phyloP scores from a whole-genome alignment of 306 rosid genomes.

The Cyclanthera cordifolia region DNA sequence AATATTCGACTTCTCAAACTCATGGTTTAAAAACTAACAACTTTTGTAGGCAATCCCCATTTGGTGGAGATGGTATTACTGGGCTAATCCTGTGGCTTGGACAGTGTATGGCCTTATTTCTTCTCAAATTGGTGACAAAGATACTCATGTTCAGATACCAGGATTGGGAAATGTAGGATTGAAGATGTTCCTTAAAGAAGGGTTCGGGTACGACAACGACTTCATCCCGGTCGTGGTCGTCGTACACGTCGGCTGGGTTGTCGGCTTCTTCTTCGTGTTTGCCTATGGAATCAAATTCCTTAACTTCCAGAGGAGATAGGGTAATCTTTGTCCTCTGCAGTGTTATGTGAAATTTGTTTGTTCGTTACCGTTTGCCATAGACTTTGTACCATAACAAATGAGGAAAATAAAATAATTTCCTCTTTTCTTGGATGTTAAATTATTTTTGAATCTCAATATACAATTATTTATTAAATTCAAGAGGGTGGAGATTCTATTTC shows the following conservation, averaged over 20 bases:
- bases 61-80: constrained; percentile 50
- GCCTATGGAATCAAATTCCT: constrained; percentile 57
- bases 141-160: constrained; percentile 18
- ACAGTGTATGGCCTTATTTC: constrained; percentile 32
- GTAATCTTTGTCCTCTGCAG: neutral
- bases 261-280: constrained; percentile 40
- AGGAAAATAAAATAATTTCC: neutral
- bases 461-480: no score
- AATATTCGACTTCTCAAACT: neutral
- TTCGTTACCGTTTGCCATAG: neutral
- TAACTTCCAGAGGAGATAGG: constrained; percentile 48
- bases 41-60: constrained; percentile 30
- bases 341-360: neutral
- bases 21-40: neutral
- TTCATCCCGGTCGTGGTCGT: constrained; percentile 34
- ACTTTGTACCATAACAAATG: neutral
- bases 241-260: constrained; percentile 36
- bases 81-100: constrained; percentile 43
- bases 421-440: neutral
- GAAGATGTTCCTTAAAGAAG: constrained; percentile 28
- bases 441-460: no score
- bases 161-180: constrained; percentile 18
- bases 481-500: no score
- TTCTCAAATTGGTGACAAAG: constrained; percentile 31
- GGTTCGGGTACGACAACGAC: constrained; percentile 29